Evolutionary conservation across 2,329 filamentous ascomycete genomes (phyloP).

Genomic region (Penicillium thymicola): DNA sequence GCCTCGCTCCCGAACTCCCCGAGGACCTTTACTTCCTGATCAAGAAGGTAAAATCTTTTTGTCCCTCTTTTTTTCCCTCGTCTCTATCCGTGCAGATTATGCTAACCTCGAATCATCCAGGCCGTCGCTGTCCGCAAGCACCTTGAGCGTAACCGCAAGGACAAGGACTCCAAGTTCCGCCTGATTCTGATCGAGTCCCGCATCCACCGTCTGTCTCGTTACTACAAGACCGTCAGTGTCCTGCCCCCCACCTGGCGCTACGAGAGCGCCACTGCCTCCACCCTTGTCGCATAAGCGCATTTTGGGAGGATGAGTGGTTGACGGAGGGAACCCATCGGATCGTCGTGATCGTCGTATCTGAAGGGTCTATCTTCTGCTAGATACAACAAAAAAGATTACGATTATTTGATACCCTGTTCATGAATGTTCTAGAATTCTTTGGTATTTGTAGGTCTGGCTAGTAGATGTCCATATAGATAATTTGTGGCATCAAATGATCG

Average conservation of each 20-base stretch:
- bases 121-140: slow-evolving; percentile 99
- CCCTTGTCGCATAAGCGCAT: slow-evolving; percentile 76
- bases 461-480: not conserved
- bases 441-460: not conserved
- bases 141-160: slow-evolving; percentile 99
- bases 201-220: slow-evolving; percentile 98
- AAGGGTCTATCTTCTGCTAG: slow-evolving; percentile 9
- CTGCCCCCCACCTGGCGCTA: slow-evolving; percentile 96
- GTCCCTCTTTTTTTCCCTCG: not conserved
- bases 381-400: slow-evolving; percentile 14
- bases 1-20: slow-evolving; percentile 96
- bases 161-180: slow-evolving; percentile 99
- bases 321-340: slow-evolving; percentile 12
- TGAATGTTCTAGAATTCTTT: not conserved
- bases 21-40: slow-evolving; percentile 99
- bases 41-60: slow-evolving; percentile 75
- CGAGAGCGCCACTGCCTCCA: slow-evolving; percentile 95
- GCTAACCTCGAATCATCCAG: slow-evolving; percentile 45
- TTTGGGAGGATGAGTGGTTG: slow-evolving; percentile 19
- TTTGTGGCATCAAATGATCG: not conserved
- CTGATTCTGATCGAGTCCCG: slow-evolving; percentile 99
- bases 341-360: slow-evolving; percentile 12
- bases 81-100: not conserved
- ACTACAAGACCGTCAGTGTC: slow-evolving; percentile 95
- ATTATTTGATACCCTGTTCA: slow-evolving; percentile 14